Evolutionary conservation across 768 basidiomycete species (phyloP).

Genomic region (Royoungia palumana): DNA sequence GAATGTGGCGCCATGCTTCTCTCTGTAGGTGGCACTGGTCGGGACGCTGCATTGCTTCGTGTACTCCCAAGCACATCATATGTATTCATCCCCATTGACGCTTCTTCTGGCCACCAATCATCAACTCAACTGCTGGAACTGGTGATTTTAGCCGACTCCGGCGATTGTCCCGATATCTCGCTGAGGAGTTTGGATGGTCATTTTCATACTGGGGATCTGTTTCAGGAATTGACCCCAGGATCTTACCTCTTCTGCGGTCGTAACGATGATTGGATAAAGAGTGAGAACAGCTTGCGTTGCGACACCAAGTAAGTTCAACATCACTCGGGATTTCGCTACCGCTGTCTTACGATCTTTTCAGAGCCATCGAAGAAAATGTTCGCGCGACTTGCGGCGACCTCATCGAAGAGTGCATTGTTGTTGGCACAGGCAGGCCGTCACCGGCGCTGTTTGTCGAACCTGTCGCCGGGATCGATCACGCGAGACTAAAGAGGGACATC

Average conservation of each 20-base stretch:
- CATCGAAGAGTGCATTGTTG: conserved; percentile 72
- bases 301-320: conserved; percentile 56
- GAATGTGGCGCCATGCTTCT: conserved; percentile 74
- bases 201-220: conserved; percentile 82
- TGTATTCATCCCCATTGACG: conserved; percentile 58
- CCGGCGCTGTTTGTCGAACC: conserved; percentile 77
- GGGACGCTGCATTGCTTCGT: conserved; percentile 49
- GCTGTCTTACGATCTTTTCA: conserved; percentile 22
- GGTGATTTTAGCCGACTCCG: conserved; percentile 63
- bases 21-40: conserved; percentile 52
- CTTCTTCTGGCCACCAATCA: conserved; percentile 47
- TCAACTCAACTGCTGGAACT: conserved; percentile 60
- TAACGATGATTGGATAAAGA: conserved; percentile 86
- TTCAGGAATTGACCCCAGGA: conserved; percentile 58
- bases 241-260: conserved; percentile 66
- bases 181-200: conserved; percentile 61
- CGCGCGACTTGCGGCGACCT: conserved; percentile 61
- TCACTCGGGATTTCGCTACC: neutral
- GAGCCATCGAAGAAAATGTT: conserved; percentile 76
- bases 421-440: conserved; percentile 72
- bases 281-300: conserved; percentile 71
- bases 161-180: conserved; percentile 62
- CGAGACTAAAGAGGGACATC: conserved; percentile 66
- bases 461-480: conserved; percentile 46
- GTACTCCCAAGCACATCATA: conserved; percentile 64